A percentile compares a stretch with the other conserved stretches of the same genome.
Evolutionary conservation across 2,329 filamentous ascomycete genomes (phyloP).

Genomic region (Cladosporium cucumerinum): DNA sequence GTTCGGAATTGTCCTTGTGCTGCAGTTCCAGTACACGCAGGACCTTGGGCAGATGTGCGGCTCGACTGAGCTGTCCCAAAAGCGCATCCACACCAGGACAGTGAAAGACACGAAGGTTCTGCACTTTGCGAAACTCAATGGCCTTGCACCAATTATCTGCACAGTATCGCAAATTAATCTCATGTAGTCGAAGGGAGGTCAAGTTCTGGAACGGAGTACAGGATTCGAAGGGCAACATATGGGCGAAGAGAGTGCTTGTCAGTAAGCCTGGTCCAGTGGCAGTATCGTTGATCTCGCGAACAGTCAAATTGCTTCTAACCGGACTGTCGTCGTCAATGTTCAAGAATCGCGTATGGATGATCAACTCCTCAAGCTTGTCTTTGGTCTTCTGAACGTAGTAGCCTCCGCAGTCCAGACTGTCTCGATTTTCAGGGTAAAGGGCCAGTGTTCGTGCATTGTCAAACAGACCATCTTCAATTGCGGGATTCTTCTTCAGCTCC

Average conservation of each 20-base stretch:
- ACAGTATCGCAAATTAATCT: slow-evolving; percentile 46
- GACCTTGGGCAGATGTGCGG: slow-evolving; percentile 42
- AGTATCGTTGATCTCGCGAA: slow-evolving; percentile 46
- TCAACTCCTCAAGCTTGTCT: slow-evolving; percentile 44
- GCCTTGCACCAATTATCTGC: slow-evolving; percentile 48
- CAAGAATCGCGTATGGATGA: slow-evolving; percentile 47
- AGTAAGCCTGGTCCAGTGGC: slow-evolving; percentile 47
- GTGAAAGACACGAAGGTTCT: slow-evolving; percentile 42
- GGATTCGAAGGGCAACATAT: slow-evolving; percentile 46
- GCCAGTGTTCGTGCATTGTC: slow-evolving; percentile 43
- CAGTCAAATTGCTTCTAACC: slow-evolving; percentile 21
- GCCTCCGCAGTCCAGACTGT: slow-evolving; percentile 44
- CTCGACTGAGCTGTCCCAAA: slow-evolving; percentile 47
- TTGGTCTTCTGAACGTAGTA: slow-evolving; percentile 43
- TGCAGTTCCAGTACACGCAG: slow-evolving; percentile 47
- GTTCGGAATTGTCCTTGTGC: slow-evolving; percentile 47
- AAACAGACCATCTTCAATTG: slow-evolving; percentile 40
- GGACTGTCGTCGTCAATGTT: slow-evolving; percentile 35
- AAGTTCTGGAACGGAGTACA: slow-evolving; percentile 44
- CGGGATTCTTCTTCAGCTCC: slow-evolving; percentile 41
- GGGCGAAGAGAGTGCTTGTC: slow-evolving; percentile 45
- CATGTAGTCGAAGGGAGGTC: slow-evolving; percentile 44
- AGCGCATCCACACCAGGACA: slow-evolving; percentile 47
- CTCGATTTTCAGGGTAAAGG: slow-evolving; percentile 46
- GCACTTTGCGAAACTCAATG: slow-evolving; percentile 45